phyloP scores from a whole-genome alignment of 176 grass and related monocot genomes.

The Typha latifolia region DNA sequence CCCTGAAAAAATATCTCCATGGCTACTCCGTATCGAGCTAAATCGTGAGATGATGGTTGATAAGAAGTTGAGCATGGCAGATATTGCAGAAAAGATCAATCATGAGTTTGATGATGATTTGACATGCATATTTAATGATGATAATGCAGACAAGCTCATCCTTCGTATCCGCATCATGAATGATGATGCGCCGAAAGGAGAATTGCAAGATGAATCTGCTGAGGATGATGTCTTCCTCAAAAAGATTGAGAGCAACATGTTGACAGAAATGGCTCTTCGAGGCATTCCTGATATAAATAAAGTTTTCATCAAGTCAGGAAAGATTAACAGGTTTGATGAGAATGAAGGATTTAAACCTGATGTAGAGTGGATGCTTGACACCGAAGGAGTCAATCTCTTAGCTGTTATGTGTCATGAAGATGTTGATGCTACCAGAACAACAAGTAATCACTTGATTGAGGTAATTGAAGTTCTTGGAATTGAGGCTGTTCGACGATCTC shows the following conservation, averaged over 20 bases:
- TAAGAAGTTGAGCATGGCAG: slow-evolving; percentile 98
- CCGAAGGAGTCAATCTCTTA: slow-evolving; percentile 94
- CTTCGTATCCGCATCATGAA: slow-evolving; percentile 90
- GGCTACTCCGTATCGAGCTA: slow-evolving; percentile 88
- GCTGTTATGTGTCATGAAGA: slow-evolving; percentile 95
- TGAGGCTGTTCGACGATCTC: slow-evolving; percentile 76
- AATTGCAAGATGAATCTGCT: slow-evolving; percentile 89
- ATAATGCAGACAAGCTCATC: slow-evolving; percentile 99
- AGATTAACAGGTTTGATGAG: slow-evolving; percentile 73
- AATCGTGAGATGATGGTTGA: slow-evolving; percentile 99
- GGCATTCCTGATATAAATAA: slow-evolving; percentile 98
- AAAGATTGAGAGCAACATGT: slow-evolving; percentile 91
- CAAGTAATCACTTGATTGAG: slow-evolving; percentile 95
- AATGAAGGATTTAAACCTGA: slow-evolving; percentile 67
- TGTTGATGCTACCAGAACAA: slow-evolving; percentile 91
- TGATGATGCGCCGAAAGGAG: slow-evolving; percentile 90
- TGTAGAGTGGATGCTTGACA: slow-evolving; percentile 95
- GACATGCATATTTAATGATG: slow-evolving; percentile 98
- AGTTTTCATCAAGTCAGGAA: slow-evolving; percentile 84
- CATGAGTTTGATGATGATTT: slow-evolving; percentile 91
- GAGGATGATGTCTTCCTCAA: slow-evolving; percentile 94
- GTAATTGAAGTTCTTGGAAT: slow-evolving; percentile 98
- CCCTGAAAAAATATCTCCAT: slow-evolving; percentile 87
- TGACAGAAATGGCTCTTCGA: slow-evolving; percentile 95
- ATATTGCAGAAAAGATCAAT: slow-evolving; percentile 96